Evolutionary conservation across 495 filamentous ascomycete genomes (phyloP).

Genomic region (Penicillium herquei): DNA sequence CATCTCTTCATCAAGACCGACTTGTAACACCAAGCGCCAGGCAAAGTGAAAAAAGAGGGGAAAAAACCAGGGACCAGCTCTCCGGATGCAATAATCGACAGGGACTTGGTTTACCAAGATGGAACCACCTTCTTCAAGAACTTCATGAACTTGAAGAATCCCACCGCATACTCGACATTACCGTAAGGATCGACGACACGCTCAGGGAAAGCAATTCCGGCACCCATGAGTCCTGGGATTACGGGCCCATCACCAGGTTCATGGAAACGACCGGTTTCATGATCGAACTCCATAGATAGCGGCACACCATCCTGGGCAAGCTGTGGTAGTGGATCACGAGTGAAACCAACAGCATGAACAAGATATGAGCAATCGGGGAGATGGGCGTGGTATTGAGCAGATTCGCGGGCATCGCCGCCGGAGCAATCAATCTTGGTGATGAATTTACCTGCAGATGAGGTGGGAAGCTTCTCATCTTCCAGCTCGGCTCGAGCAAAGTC

Average conservation of each 20-base stretch:
- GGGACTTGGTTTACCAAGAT: slow-evolving; percentile 30
- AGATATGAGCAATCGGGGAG: slow-evolving; percentile 49
- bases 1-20: too few species aligned
- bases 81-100: neutral
- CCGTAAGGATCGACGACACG: slow-evolving; percentile 57
- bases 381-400: slow-evolving; percentile 39
- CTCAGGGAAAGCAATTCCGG: slow-evolving; percentile 62
- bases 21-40: too few species aligned
- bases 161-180: slow-evolving; percentile 61
- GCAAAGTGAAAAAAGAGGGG: too few species aligned
- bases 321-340: slow-evolving; percentile 45
- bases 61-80: too few species aligned
- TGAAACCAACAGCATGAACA: slow-evolving; percentile 57
- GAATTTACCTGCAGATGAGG: slow-evolving; percentile 48
- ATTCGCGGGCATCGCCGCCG: slow-evolving; percentile 36
- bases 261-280: slow-evolving; percentile 48
- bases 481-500: slow-evolving; percentile 57
- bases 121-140: slow-evolving; percentile 54
- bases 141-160: slow-evolving; percentile 64
- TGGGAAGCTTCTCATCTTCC: slow-evolving; percentile 47
- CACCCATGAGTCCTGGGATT: slow-evolving; percentile 54
- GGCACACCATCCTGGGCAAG: slow-evolving; percentile 30
- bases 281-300: slow-evolving; percentile 47
- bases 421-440: slow-evolving; percentile 50
- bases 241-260: slow-evolving; percentile 27